Conservation (phyloP, 164 flowering plant genomes). For the Malania oleifera region DNA sequence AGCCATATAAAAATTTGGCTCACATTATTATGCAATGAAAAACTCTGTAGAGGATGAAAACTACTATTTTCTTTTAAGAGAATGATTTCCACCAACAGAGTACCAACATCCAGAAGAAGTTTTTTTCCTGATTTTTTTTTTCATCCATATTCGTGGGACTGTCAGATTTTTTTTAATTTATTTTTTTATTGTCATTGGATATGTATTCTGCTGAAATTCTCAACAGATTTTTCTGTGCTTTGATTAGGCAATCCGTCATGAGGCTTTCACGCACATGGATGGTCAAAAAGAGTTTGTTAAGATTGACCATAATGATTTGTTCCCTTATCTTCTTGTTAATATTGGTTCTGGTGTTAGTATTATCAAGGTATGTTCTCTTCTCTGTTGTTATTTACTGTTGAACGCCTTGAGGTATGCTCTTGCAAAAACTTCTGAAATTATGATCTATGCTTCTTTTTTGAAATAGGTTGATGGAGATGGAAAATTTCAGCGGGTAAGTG, state of each 20-base stretch:
- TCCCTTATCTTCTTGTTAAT: constrained; percentile 94
- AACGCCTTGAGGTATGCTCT: neutral
- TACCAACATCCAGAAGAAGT: no score
- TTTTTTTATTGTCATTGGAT: no score
- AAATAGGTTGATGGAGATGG: constrained; percentile 95
- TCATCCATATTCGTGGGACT: no score
- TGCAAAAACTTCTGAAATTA: neutral
- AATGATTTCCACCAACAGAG: no score
- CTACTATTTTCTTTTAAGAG: no score
- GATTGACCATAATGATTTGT: constrained; percentile 85
- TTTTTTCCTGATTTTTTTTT: no score
- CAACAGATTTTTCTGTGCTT: constrained; percentile 6
- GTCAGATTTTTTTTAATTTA: no score
- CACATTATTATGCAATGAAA: no score
- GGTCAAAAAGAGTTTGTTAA: constrained; percentile 96
- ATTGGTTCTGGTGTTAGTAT: constrained; percentile 98
- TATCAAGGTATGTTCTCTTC: constrained; percentile 64
- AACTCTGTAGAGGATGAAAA: no score
- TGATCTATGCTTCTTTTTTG: constrained; percentile 11
- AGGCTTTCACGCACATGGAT: constrained; percentile 98
- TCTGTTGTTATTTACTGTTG: neutral
- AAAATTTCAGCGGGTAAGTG: constrained; percentile 88
- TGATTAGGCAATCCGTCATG: constrained; percentile 90
- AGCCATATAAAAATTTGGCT: no score
- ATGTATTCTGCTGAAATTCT: neutral